Evolutionary conservation across 176 grass and related monocot species (phyloP), one percentile per base, ranked within the genome.

Genomic region (Saccharum spontaneum): DNA sequence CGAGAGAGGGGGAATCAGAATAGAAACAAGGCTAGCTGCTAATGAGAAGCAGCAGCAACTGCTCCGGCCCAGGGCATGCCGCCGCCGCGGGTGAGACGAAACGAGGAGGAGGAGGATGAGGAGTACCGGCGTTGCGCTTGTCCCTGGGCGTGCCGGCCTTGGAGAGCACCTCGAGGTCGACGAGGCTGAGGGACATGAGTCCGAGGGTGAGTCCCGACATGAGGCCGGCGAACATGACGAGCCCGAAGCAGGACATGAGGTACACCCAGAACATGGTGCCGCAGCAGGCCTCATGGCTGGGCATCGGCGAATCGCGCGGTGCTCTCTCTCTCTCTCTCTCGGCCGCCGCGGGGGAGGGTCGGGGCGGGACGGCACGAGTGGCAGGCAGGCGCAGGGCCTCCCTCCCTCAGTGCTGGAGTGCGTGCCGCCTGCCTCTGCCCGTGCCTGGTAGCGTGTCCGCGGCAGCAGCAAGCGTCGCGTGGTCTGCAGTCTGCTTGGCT

Each of bases 131-230:
- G 85, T 94, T 82, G 57, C 33, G 31, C 26, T 71, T 80, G 81
- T 98, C 96, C 43, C 79, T 45, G 0, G 96, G 93, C 0, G 90
- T 88, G 0, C 96, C 96, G 16, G 96, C 91, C 87, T 98, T 94
- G 59, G 86, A 3, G 43, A 98, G 96, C 45, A 98, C 96, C 90
- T 98, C 96, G 44, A 98, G 91, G 87, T 98, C 96, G 84, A 98
- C 93, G 66, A 98, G 85, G 86, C 96, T 98, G 87, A 98, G 93
- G 4, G 96, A 98, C 96, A 98, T 98, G 80, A 98, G 93, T 3
- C 96, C 96, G 24, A 98, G 93, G 57, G 96, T 98, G 81, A 98
- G 93, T 4, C 96, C 96, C 11, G 96, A 98, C 96, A 95, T 98
- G 88, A 98, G 91, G 0, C 96, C 96, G 3, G 96, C 96, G 89